These are phyloP conservation scores for Tetrahymena borealis DNA, from an alignment of 73 alveolate genomes.

Conservation along the genomic window DNA sequence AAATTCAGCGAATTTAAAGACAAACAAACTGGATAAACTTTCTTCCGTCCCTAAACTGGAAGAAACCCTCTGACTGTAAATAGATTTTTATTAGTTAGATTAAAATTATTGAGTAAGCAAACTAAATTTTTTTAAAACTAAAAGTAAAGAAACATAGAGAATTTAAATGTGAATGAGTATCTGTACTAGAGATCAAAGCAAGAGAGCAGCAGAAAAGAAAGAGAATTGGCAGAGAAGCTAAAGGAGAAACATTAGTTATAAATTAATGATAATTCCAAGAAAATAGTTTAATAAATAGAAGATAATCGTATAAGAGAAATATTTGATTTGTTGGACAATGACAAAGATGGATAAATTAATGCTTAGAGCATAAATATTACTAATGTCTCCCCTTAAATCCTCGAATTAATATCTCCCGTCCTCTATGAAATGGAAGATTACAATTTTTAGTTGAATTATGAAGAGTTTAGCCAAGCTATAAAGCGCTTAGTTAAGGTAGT, in stretches of 20 bases:
- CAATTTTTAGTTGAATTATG: neutral
- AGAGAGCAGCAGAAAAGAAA: neutral
- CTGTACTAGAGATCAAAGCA: neutral
- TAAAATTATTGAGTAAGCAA: too few species aligned
- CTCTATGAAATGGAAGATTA: neutral
- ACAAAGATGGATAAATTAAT: neutral
- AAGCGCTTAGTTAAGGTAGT: neutral
- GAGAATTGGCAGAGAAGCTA: neutral
- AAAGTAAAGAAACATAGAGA: neutral
- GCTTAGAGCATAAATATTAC: neutral
- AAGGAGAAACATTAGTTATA: neutral
- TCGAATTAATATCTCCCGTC: neutral
- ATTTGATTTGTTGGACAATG: neutral
- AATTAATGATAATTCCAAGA: neutral
- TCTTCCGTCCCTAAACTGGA: neutral
- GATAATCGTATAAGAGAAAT: neutral
- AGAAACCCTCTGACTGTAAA: neutral
- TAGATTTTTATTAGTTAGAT: neutral
- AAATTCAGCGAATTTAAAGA: neutral
- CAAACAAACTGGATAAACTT: neutral
- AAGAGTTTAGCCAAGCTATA: neutral
- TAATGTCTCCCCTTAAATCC: neutral
- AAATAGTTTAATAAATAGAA: neutral
- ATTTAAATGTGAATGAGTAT: neutral
- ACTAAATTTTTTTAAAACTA: neutral